These are phyloP conservation scores for Effrenium voratum DNA, from an alignment of 73 alveolate species.

Conservation along the genomic window DNA sequence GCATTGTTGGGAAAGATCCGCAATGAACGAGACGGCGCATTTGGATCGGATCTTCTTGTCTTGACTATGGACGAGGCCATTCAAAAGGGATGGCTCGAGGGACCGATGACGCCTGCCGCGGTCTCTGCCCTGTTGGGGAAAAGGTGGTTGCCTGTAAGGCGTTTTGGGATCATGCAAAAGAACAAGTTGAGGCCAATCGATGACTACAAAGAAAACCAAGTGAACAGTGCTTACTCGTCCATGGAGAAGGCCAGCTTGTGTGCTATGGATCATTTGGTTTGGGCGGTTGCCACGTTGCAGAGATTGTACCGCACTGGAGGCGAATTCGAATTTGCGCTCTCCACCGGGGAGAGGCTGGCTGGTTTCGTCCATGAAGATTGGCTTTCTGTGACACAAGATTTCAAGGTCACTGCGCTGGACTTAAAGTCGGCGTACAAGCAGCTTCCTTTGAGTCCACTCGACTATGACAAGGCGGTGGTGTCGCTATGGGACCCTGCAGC, in stretches of 20 bases:
- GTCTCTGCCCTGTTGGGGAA: background rate
- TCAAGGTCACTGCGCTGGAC: background rate
- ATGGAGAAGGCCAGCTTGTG: background rate
- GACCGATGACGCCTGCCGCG: background rate
- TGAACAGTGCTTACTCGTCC: background rate
- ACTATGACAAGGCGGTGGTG: constrained; percentile 5
- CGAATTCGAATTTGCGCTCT: background rate
- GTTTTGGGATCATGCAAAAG: constrained; percentile 19
- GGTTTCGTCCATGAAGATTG: background rate
- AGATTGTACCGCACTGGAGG: background rate
- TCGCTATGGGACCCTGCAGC: background rate
- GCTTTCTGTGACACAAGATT: background rate
- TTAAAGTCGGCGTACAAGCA: constrained; percentile 40
- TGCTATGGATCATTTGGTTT: background rate
- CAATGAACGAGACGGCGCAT: background rate
- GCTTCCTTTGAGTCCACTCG: background rate
- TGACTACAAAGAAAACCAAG: background rate
- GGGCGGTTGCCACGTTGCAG: background rate
- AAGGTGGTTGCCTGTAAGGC: constrained; percentile 25
- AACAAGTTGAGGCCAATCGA: constrained; percentile 52
- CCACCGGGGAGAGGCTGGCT: background rate
- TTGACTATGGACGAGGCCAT: background rate
- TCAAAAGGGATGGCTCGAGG: constrained; percentile 20
- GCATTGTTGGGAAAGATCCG: background rate
- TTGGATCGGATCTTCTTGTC: background rate